Evolutionary conservation across 768 basidiomycete species (phyloP).

Genomic region (Sutorius australiensis): DNA sequence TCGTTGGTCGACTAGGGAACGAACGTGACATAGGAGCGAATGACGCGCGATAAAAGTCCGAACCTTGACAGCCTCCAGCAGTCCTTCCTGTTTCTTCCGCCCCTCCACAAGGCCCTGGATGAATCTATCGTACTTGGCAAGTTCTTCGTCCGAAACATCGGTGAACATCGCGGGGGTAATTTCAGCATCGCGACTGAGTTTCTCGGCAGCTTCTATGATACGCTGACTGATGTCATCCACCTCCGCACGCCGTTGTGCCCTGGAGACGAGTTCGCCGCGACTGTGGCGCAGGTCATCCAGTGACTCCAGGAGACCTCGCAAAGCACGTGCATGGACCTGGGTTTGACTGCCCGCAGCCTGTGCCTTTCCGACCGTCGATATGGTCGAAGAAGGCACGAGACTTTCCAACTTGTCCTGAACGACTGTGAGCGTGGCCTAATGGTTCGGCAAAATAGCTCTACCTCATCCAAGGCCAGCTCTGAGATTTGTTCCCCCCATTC

Average conservation of each 20-base stretch:
- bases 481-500: slow-evolving; percentile 77
- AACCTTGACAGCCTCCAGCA: slow-evolving; percentile 71
- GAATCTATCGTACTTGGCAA: slow-evolving; percentile 79
- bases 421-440: slow-evolving; percentile 1
- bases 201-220: slow-evolving; percentile 62
- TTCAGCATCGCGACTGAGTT: slow-evolving; percentile 63
- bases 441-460: slow-evolving; percentile 13
- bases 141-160: slow-evolving; percentile 70
- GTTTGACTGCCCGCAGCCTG: slow-evolving; percentile 46
- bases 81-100: slow-evolving; percentile 56
- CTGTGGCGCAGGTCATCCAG: slow-evolving; percentile 67
- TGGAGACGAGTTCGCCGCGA: slow-evolving; percentile 58
- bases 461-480: slow-evolving; percentile 68
- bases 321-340: slow-evolving; percentile 59
- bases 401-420: slow-evolving; percentile 60
- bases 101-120: slow-evolving; percentile 54
- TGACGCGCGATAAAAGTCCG: slow-evolving; percentile 10
- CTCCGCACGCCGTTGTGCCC: slow-evolving; percentile 58
- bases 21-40: not conserved
- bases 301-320: slow-evolving; percentile 73
- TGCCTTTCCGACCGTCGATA: slow-evolving; percentile 27
- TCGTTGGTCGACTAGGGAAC: slow-evolving; percentile 57
- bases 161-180: slow-evolving; percentile 87
- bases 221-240: slow-evolving; percentile 71
- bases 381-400: slow-evolving; percentile 65